Evolutionary conservation across 2,329 filamentous ascomycete species (phyloP).

Genomic region (Tolypocladium ovalisporum): DNA sequence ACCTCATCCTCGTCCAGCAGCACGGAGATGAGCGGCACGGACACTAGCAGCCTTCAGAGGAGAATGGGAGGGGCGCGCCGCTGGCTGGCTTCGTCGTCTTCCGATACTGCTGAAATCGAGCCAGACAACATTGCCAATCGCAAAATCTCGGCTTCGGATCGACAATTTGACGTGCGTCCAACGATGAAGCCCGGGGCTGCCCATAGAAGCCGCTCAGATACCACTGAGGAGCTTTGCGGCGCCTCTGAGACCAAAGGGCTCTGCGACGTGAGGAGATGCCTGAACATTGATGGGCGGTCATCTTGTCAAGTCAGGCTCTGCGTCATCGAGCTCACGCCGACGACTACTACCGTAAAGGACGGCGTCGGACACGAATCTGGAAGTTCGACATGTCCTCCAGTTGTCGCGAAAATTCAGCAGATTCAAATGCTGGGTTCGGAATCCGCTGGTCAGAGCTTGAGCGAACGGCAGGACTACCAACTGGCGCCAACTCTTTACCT

Average conservation of each 20-base stretch:
- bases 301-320: not conserved
- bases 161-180: not conserved
- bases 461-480: not conserved
- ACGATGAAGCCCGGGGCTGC: not conserved
- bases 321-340: not conserved
- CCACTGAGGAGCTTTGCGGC: not conserved
- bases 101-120: not conserved
- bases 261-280: not conserved
- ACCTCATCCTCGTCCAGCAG: not conserved
- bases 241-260: not conserved
- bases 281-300: not conserved
- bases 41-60: not conserved
- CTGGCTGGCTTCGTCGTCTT: not conserved
- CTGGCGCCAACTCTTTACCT: not conserved
- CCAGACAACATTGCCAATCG: constrained; percentile 1
- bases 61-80: not conserved
- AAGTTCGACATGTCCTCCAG: not conserved
- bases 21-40: not conserved
- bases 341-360: too few relatives aligned
- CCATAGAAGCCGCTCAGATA: not conserved
- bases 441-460: not conserved
- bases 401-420: not conserved
- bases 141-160: not conserved
- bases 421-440: not conserved
- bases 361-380: too few relatives aligned